These are phyloP conservation scores for Candida boleticola DNA, from an alignment of 805 yeast species.

Conservation along the genomic window DNA sequence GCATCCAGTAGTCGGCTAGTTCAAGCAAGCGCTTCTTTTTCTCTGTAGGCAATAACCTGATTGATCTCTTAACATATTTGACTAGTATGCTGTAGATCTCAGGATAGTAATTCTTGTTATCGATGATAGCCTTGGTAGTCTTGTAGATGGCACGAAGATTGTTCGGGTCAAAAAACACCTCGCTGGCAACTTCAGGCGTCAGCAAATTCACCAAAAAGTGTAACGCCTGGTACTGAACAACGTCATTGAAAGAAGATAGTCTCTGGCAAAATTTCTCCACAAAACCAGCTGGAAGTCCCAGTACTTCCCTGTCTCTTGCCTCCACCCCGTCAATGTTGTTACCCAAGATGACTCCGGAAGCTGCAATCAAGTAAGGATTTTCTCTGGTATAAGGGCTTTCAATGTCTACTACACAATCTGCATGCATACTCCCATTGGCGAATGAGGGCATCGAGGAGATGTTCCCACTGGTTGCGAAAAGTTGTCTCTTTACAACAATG, in stretches of 20 bases:
- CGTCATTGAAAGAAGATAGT: slow-evolving; percentile 21
- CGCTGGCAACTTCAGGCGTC: slow-evolving; percentile 11
- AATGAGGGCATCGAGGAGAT: slow-evolving; percentile 31
- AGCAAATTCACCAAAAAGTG: slow-evolving; percentile 34
- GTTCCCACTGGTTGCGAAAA: slow-evolving; percentile 35
- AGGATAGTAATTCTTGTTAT: slow-evolving; percentile 10
- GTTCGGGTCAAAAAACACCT: slow-evolving; percentile 12
- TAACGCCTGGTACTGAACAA: slow-evolving; percentile 35
- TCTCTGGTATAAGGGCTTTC: slow-evolving; percentile 5
- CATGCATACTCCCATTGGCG: slow-evolving; percentile 13
- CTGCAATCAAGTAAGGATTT: slow-evolving; percentile 26
- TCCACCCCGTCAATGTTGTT: slow-evolving; percentile 27
- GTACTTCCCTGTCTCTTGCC: slow-evolving; percentile 8
- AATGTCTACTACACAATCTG: slow-evolving; percentile 18
- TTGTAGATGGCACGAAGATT: slow-evolving; percentile 2
- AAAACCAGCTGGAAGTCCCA: not conserved
- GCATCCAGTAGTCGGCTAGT: no score
- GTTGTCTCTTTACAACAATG: slow-evolving; percentile 18
- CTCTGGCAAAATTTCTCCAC: not conserved
- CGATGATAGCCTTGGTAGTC: slow-evolving; percentile 6
- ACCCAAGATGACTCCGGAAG: slow-evolving; percentile 32
- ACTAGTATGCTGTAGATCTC: slow-evolving; percentile 10
- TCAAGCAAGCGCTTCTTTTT: no score
- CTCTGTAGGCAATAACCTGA: no score
- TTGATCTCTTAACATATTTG: slow-evolving; percentile 19